Evolutionary conservation across 192 early-diverging fungal species (phyloP), one percentile per base, ranked within the genome.

Genomic region (Coemansia guatemalensis): DNA sequence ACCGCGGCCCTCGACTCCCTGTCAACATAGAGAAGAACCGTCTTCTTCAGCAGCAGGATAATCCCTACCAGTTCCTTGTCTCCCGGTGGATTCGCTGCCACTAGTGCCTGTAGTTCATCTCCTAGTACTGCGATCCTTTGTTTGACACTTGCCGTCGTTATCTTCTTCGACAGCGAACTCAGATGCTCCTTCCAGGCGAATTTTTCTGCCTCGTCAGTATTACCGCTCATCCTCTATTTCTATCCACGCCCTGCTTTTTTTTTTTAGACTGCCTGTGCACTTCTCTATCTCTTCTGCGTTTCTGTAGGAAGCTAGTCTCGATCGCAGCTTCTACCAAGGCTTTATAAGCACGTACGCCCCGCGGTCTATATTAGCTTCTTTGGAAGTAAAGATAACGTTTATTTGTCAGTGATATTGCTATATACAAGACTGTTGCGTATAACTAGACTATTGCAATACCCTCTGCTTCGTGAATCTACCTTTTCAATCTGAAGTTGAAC

Each of bases 1-100:
- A 90, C 85, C 1, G 82, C 63, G 2, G 82, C 62, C 50, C 91
- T 85, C 4, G 91, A 91, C 29, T 58, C 58, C 54, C 83, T 78
- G 68, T 93, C 91, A 56, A 80, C 81, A 66, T 91, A 93, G 25
- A 89, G 86, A 11, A 85, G 65, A 56, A 86, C 79, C 49, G 90
- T 88, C 17, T 84, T 62, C 51, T 82, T 71, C 23, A 91, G 52
- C 49, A 86, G 59, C 24, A 83, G 70, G 32, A 91, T 48, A 5
- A 88, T 27, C 17, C 56, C 67, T 11, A 67, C 58, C 48, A 79
- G 62, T 12, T 73, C 69, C 26, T 68, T 65, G 23, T 78, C 75
- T 7, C 63, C 62, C 35, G 77, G 58, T 68, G 82, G 55, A 39
- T 74, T 60, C 23, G 52, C 61, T 9, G 24, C 48, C 8, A 79